phyloP scores from a whole-genome alignment of 2,329 filamentous ascomycete species.

The Neocatenulostroma microsporum region DNA sequence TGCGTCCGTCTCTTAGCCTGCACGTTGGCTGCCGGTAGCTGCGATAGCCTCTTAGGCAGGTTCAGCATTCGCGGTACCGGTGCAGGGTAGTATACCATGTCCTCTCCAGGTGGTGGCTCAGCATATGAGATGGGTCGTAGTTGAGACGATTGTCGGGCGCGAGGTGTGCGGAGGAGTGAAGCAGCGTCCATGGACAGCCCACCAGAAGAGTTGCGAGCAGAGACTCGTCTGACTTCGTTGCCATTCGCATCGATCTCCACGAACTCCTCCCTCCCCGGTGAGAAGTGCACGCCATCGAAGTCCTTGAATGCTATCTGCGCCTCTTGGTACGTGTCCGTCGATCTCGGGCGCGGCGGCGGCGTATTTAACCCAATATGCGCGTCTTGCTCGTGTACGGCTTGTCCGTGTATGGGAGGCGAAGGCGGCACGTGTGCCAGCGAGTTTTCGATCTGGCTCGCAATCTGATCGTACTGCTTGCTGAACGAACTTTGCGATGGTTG shows the following conservation, averaged over 20 bases:
- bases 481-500: slow-evolving; percentile 23
- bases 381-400: not conserved
- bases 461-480: slow-evolving; percentile 23
- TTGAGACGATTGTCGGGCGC: too few species aligned
- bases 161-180: slow-evolving; percentile 24
- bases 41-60: slow-evolving; percentile 78
- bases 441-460: slow-evolving; percentile 25
- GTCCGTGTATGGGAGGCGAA: slow-evolving; percentile 14
- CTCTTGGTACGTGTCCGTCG: slow-evolving; percentile 57
- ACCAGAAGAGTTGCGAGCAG: slow-evolving; percentile 25
- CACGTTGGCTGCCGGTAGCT: slow-evolving; percentile 55
- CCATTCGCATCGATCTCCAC: slow-evolving; percentile 26
- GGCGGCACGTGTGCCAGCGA: slow-evolving; percentile 20
- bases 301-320: slow-evolving; percentile 63
- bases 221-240: slow-evolving; percentile 26
- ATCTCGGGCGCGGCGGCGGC: slow-evolving; percentile 35
- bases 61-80: slow-evolving; percentile 92
- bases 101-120: slow-evolving; percentile 59
- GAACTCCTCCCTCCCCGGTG: slow-evolving; percentile 42
- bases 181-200: slow-evolving; percentile 19
- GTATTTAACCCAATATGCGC: not conserved
- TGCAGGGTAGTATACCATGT: slow-evolving; percentile 92
- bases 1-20: slow-evolving; percentile 67
- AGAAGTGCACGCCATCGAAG: slow-evolving; percentile 73
- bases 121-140: slow-evolving; percentile 49